Percentiles rank a stretch among this genome's conserved stretches.
These are phyloP conservation scores for Trametes coccinea DNA, from an alignment of 768 basidiomycete species.

Conservation along the genomic window DNA sequence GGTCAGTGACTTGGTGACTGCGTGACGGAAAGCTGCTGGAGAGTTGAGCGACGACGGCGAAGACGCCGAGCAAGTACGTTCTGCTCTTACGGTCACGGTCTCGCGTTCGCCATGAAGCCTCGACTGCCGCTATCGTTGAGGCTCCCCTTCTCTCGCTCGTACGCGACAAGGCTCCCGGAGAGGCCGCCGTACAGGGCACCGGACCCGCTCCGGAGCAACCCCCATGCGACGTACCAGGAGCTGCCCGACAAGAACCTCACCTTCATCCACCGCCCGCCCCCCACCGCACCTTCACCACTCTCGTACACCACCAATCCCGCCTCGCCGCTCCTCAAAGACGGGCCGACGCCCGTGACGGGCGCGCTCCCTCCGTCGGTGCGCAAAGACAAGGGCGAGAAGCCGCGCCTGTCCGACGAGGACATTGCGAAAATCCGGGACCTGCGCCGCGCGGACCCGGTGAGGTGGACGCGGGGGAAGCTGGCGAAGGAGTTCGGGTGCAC, in stretches of 20 bases:
- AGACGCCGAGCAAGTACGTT: neutral
- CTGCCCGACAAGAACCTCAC: slow-evolving; percentile 51
- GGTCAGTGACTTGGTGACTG: neutral
- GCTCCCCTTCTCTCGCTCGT: slow-evolving; percentile 22
- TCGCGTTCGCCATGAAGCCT: slow-evolving; percentile 18
- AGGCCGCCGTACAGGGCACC: slow-evolving; percentile 31
- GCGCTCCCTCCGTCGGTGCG: slow-evolving; percentile 31
- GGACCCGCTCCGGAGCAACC: slow-evolving; percentile 34
- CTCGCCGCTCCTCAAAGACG: slow-evolving; percentile 65
- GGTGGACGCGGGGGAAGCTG: slow-evolving; percentile 64
- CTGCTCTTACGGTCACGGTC: slow-evolving; percentile 1
- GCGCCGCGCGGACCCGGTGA: slow-evolving; percentile 54
- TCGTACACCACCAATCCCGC: slow-evolving; percentile 69
- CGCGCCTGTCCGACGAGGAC: slow-evolving; percentile 51
- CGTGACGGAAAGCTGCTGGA: neutral
- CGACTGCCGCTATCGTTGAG: slow-evolving; percentile 16
- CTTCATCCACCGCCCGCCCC: slow-evolving; percentile 85
- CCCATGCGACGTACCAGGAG: slow-evolving; percentile 24
- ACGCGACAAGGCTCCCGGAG: slow-evolving; percentile 33
- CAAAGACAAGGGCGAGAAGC: slow-evolving; percentile 24
- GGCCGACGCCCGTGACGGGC: slow-evolving; percentile 21
- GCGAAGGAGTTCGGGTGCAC: slow-evolving; percentile 79
- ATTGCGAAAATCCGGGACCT: slow-evolving; percentile 60
- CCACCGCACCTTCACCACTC: slow-evolving; percentile 69
- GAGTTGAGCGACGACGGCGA: neutral